Evolutionary conservation across 371 early-diverging fungal genomes (phyloP).

Genomic region (Coemansia sp.): DNA sequence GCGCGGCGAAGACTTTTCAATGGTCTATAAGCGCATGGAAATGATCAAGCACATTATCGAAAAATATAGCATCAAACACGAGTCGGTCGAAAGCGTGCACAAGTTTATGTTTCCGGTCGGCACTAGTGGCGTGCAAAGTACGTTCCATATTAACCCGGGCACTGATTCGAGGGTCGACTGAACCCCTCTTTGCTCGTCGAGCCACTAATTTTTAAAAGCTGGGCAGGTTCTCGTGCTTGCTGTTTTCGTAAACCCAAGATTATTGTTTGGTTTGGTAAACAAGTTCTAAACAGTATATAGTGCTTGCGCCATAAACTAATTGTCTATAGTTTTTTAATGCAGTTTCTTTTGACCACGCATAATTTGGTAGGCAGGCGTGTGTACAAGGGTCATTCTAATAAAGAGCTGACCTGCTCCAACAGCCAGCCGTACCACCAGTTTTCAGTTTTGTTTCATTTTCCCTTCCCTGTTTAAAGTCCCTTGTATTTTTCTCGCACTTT

Average conservation of each 20-base stretch:
- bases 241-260: not conserved
- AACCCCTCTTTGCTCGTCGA: not conserved
- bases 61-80: constrained; percentile 10
- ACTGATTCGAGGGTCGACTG: not conserved
- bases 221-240: not conserved
- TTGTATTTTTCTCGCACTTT: not conserved
- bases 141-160: constrained; percentile 12
- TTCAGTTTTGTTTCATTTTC: not conserved
- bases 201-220: too few species aligned
- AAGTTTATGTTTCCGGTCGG: constrained; percentile 36
- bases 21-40: constrained; percentile 25
- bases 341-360: too few species aligned
- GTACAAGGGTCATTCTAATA: too few species aligned
- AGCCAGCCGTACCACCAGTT: not conserved
- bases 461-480: not conserved
- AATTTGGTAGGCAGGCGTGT: too few species aligned
- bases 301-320: not conserved
- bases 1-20: constrained; percentile 38
- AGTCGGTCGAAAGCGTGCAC: constrained; percentile 20
- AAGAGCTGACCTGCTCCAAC: not conserved
- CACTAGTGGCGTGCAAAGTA: constrained; percentile 25
- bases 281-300: not conserved
- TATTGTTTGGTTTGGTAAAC: not conserved
- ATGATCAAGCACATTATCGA: constrained; percentile 33
- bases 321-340: not conserved